Conservation (phyloP, 306 rosid species). For the Citrullus colocynthis region DNA sequence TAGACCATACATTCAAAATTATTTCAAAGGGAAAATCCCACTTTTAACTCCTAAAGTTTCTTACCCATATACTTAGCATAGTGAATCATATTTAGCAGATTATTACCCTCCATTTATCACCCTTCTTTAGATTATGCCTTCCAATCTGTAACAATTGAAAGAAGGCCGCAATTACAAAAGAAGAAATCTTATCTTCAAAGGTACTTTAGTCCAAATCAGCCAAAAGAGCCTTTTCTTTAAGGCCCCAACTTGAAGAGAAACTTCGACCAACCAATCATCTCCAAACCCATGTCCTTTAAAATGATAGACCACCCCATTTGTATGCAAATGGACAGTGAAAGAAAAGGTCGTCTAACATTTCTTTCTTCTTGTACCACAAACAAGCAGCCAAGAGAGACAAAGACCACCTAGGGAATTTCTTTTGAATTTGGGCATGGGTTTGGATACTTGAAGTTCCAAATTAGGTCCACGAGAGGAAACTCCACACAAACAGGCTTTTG, state of each 20-base stretch:
- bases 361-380: too few relatives aligned
- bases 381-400: too few relatives aligned
- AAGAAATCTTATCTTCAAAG: not conserved
- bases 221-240: not conserved
- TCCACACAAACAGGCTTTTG: too few relatives aligned
- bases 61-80: not conserved
- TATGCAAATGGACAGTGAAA: not conserved
- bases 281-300: not conserved
- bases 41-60: not conserved
- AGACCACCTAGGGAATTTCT: too few relatives aligned
- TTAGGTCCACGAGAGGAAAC: too few relatives aligned
- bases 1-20: not conserved
- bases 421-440: too few relatives aligned
- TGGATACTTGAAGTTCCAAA: too few relatives aligned
- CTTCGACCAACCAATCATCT: too few relatives aligned
- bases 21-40: not conserved
- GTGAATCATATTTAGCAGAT: not conserved
- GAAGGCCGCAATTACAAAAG: not conserved
- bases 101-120: not conserved
- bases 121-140: not conserved
- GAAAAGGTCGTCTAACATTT: not conserved
- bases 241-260: not conserved
- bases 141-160: not conserved
- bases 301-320: not conserved
- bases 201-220: not conserved